Base-by-base conservation (phyloP, 768 basidiomycete species). In the Russula abietina region DNA sequence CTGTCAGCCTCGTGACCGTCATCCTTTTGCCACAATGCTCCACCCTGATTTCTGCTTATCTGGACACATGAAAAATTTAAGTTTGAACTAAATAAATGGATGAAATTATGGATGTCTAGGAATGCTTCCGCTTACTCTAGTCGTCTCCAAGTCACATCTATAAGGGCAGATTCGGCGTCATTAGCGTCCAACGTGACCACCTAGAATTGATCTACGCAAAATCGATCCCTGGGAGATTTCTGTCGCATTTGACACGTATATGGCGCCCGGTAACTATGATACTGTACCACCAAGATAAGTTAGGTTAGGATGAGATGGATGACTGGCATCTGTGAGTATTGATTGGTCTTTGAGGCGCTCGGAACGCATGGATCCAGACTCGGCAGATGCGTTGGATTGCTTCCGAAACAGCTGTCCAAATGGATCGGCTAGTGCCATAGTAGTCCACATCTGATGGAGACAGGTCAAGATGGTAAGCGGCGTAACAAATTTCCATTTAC, bases 71-170 rank as follows among this genome's bases (percentile, higher is more conserved):
- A 57, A 51, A 48, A 59, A 59, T 55, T 36, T 63, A 63, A 49
- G 62, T 63, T 63, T 26, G 57, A 63, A 63, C 62, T 63, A 59
- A 59, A n/a, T n/a, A n/a, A n/a, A n/a, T n/a, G n/a, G n/a, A n/a
- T n/a, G n/a, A n/a, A n/a, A 32, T 63, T 57, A 63, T 62, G 61
- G 52, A 41, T 46, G 17, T 33, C 28, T 53, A 28, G 24, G 32
- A 53, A 38, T n/a, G 11, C 26, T 46, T 53, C 43, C 56, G 51
- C 33, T 52, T 53, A n/a, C n/a, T n/a, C n/a, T n/a, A 53, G 30
- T 38, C 30, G 32, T 62, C n/a, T n/a, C 43, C 51, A 57, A 17
- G 24, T 50, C 30, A 49, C 60, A 55, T 55, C 41, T 51, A n/a
- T n/a, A 51, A 51, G 45, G 26, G 41, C 56, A 41, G 33, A 52